These are phyloP conservation scores for Panicum miliaceum DNA, from an alignment of 176 grass and related monocot species.

Conservation along the genomic window DNA sequence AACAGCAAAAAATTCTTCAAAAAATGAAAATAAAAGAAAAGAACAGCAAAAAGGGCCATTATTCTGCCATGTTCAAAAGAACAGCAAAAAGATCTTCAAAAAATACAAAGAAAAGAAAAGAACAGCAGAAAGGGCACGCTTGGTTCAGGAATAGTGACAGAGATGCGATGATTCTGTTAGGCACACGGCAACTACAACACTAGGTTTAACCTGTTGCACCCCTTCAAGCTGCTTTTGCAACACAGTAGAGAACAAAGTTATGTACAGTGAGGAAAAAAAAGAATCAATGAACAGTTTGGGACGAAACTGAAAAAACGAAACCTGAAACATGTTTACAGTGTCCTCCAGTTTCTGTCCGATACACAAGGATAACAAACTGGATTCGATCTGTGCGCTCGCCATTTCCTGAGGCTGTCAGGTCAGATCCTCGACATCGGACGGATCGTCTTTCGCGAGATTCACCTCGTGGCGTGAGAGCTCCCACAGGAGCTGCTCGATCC, in stretches of 20 bases:
- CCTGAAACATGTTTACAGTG: slow-evolving; percentile 25
- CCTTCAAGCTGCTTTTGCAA: slow-evolving; percentile 32
- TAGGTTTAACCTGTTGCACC: slow-evolving; percentile 17
- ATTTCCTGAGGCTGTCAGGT: slow-evolving; percentile 32
- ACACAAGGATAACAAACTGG: slow-evolving; percentile 3
- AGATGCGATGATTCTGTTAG: not conserved
- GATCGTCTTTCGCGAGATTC: slow-evolving; percentile 19
- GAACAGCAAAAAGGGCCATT: too few relatives aligned
- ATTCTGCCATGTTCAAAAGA: too few relatives aligned
- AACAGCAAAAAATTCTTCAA: too few relatives aligned
- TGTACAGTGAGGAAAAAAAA: slow-evolving; percentile 23
- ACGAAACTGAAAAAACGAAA: slow-evolving; percentile 30
- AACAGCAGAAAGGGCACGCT: too few relatives aligned
- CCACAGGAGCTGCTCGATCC: slow-evolving; percentile 84
- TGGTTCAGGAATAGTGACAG: too few relatives aligned
- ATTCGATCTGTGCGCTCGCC: not conserved
- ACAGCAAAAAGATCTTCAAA: too few relatives aligned
- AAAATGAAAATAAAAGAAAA: too few relatives aligned
- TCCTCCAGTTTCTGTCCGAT: slow-evolving; percentile 25
- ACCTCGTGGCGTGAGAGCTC: slow-evolving; percentile 66
- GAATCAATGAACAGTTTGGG: slow-evolving; percentile 32
- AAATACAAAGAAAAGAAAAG: too few relatives aligned
- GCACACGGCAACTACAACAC: not conserved
- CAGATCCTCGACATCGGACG: slow-evolving; percentile 45
- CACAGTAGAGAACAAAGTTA: slow-evolving; percentile 25